Percentiles rank a stretch among this genome's conserved stretches.
These are phyloP conservation scores for Escallonia herrerae DNA, from an alignment of 129 eudicot species.

Conservation along the genomic window DNA sequence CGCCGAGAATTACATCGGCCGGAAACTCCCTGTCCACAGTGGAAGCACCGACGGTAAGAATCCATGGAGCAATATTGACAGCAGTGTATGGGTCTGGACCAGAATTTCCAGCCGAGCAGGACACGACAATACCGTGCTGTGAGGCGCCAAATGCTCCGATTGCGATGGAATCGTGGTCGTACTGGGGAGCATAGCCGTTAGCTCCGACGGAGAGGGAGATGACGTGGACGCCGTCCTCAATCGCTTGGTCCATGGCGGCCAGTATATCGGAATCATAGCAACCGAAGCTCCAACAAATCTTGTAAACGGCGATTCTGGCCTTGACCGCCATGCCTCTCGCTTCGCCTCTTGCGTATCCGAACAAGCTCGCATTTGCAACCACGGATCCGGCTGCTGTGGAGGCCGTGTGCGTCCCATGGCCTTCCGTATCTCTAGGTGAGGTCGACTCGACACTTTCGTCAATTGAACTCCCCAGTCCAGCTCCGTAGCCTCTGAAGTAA, in stretches of 20 bases:
- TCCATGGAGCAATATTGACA: constrained; percentile 90
- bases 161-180: constrained; percentile 75
- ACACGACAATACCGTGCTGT: constrained; percentile 60
- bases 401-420: constrained; percentile 94
- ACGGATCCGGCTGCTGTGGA: constrained; percentile 92
- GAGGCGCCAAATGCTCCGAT: constrained; percentile 83
- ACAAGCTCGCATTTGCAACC: constrained; percentile 58
- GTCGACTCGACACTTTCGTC: constrained; percentile 27
- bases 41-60: constrained; percentile 88
- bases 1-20: constrained; percentile 78
- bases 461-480: constrained; percentile 12
- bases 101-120: constrained; percentile 89
- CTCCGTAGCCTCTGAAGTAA: constrained; percentile 50
- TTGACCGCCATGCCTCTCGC: constrained; percentile 95
- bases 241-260: constrained; percentile 88
- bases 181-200: constrained; percentile 64
- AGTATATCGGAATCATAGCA: constrained; percentile 92
- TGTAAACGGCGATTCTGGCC: constrained; percentile 91
- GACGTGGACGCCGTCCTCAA: constrained; percentile 70
- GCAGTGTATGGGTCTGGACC: constrained; percentile 81
- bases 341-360: constrained; percentile 65
- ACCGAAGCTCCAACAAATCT: constrained; percentile 82
- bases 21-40: constrained; percentile 90
- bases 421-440: constrained; percentile 90
- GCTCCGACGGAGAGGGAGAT: constrained; percentile 89